Evolutionary conservation across 1,284 basidiomycete genomes (phyloP).

Genomic region (Cutaneotrichosporon dermatis): DNA sequence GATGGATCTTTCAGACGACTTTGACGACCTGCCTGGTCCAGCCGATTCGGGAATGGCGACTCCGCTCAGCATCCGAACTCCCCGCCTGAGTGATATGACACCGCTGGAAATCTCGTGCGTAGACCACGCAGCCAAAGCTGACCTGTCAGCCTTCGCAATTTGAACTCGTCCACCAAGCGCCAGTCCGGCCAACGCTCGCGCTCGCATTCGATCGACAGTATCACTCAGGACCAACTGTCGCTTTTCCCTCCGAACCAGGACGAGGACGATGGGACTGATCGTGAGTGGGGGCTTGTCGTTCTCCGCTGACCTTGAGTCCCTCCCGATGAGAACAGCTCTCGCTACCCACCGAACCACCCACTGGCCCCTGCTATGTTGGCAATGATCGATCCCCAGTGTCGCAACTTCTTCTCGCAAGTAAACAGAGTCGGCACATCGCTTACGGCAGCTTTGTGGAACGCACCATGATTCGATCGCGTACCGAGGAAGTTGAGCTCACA

Average conservation of each 20-base stretch:
- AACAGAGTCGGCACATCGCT: background rate
- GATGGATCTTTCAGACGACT: background rate
- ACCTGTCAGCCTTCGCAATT: constrained; percentile 6
- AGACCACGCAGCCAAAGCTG: background rate
- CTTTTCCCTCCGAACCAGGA: background rate
- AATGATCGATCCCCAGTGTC: constrained; percentile 36
- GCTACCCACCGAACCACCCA: background rate
- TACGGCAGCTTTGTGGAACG: constrained; percentile 27
- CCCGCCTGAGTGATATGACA: constrained; percentile 34
- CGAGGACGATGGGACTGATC: background rate
- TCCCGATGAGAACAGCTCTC: background rate
- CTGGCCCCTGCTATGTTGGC: constrained; percentile 34
- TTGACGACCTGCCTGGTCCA: background rate
- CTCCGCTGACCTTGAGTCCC: background rate
- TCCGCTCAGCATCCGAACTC: constrained; percentile 7
- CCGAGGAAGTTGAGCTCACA: constrained; percentile 65
- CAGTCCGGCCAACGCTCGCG: background rate
- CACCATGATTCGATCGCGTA: constrained; percentile 30
- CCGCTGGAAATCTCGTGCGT: constrained; percentile 32
- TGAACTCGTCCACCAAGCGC: background rate
- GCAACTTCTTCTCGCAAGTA: constrained; percentile 37
- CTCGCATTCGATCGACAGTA: constrained; percentile 4
- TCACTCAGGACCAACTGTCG: background rate
- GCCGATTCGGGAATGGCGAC: constrained; percentile 17
- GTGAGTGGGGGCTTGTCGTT: background rate